Evolutionary conservation across 768 basidiomycete genomes (phyloP).

Genomic region (Amyloporia xantha): DNA sequence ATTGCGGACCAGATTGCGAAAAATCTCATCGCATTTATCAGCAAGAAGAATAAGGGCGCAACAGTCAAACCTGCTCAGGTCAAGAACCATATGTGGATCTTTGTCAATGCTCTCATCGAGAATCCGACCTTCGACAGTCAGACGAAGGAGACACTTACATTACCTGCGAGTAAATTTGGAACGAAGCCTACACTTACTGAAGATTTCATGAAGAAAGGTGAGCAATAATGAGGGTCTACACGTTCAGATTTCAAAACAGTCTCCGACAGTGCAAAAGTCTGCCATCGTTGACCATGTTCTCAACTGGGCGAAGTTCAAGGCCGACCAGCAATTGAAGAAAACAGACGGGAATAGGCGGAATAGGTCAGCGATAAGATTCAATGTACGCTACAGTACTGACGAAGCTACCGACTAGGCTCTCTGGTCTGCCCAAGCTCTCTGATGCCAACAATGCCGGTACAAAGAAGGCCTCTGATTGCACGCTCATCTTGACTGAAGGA

Average conservation of each 20-base stretch:
- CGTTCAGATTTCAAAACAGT: conserved; percentile 1
- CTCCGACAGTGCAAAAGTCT: conserved; percentile 68
- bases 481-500: conserved; percentile 96
- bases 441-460: conserved; percentile 98
- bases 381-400: too few relatives aligned
- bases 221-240: conserved; percentile 11
- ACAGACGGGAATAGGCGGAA: conserved; percentile 87
- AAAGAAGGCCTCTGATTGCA: conserved; percentile 71
- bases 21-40: conserved; percentile 69
- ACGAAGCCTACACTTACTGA: conserved; percentile 80
- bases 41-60: conserved; percentile 98
- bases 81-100: conserved; percentile 98
- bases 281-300: conserved; percentile 87
- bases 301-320: conserved; percentile 96
- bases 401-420: too few relatives aligned
- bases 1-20: conserved; percentile 89
- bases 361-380: too few relatives aligned
- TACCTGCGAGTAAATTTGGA: conserved; percentile 84
- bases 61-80: conserved; percentile 89
- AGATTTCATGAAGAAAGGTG: conserved; percentile 95
- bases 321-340: conserved; percentile 93
- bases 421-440: conserved; percentile 87
- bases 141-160: conserved; percentile 92
- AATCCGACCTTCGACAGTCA: conserved; percentile 99
- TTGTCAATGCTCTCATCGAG: conserved; percentile 92